Base-by-base conservation (phyloP, 345 rosid genomes). In the Brassica juncea region DNA sequence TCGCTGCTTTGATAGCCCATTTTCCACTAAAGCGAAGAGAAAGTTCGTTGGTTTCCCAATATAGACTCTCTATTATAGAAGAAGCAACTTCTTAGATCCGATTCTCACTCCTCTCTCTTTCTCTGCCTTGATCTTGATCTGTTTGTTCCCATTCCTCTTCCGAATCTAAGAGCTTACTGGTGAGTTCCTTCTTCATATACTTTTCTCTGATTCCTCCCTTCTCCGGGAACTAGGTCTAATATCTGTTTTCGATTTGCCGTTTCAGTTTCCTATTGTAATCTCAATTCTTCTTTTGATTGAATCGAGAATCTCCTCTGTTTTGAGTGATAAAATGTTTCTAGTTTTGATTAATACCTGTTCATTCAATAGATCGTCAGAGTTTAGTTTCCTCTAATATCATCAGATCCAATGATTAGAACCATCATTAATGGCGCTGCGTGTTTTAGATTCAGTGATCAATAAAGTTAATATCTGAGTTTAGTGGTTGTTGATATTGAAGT, bases 11-110 rank as follows among this genome's bases (percentile, higher is more conserved):
- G 62, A 42, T 73, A 15, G 62, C 69, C 8, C 69, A 42, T 63
- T 30, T 19, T 65, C 64, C 52, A 74, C 65, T 32, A 54, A 52
- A 65, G 55, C 31, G 52, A 74, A 32, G 49, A 11, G 49, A 6
- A 66, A 74, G 80, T 69, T 77, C 30, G 63, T 69, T 77, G 57
- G n/a, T 31, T 70, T 77, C 70, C 80, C 63, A 77, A 62, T 77
- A 4, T 62, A 77, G 75, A 60, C 8, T 21, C 34, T n/a, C 57
- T 55, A 16, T 16, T 16, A 7, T 39, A 72, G 30, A 28, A 3
- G 31, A 27, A 61, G 66, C 30, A 35, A 44, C 72, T 76, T 47
- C 15, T 14, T 60, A 77, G 75, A 77, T 77, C 80, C 75, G 75
- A 62, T 47, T 77, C 80, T 77, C 81, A 0, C 66, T 77, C 75